Evolutionary conservation across 305 asterid species (phyloP).

Genomic region (Fraxinus ornus): DNA sequence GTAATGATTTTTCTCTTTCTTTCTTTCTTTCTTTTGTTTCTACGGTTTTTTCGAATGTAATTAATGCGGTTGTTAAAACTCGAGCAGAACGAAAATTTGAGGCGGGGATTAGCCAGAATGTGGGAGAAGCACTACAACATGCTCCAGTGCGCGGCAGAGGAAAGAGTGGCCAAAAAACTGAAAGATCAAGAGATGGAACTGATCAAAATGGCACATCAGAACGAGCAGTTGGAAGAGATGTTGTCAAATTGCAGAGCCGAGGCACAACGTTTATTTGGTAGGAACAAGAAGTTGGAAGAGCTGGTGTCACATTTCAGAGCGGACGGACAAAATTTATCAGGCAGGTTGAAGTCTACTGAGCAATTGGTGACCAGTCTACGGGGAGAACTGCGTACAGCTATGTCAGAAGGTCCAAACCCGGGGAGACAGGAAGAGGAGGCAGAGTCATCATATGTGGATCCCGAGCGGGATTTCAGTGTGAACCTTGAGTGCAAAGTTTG

Average conservation of each 20-base stretch:
- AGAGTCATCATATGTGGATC: conserved; percentile 38
- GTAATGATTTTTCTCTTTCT: conserved; percentile 2
- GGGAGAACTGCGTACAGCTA: not conserved
- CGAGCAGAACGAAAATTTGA: conserved; percentile 36
- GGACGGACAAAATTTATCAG: conserved; percentile 15
- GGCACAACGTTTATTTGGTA: conserved; percentile 11
- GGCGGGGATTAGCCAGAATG: conserved; percentile 14
- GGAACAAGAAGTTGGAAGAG: conserved; percentile 23
- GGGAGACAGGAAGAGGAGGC: conserved; percentile 33
- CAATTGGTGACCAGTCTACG: not conserved
- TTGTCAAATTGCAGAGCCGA: conserved; percentile 23
- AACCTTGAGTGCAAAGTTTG: conserved; percentile 38
- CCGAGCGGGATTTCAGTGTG: conserved; percentile 17
- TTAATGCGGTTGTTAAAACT: not conserved
- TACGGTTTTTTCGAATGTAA: not conserved
- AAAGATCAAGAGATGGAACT: conserved; percentile 32
- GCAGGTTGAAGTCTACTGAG: conserved; percentile 25
- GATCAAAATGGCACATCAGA: not conserved
- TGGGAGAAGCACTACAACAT: conserved; percentile 17
- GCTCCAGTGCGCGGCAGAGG: conserved; percentile 23
- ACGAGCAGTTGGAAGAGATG: conserved; percentile 20
- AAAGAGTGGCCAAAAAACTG: conserved; percentile 27
- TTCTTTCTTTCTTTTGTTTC: not conserved
- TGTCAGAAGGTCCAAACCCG: not conserved
- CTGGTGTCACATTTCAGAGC: conserved; percentile 20